These are phyloP conservation scores for Fusarium fracticaudum DNA, from an alignment of 2,329 filamentous ascomycete species.

Conservation along the genomic window DNA sequence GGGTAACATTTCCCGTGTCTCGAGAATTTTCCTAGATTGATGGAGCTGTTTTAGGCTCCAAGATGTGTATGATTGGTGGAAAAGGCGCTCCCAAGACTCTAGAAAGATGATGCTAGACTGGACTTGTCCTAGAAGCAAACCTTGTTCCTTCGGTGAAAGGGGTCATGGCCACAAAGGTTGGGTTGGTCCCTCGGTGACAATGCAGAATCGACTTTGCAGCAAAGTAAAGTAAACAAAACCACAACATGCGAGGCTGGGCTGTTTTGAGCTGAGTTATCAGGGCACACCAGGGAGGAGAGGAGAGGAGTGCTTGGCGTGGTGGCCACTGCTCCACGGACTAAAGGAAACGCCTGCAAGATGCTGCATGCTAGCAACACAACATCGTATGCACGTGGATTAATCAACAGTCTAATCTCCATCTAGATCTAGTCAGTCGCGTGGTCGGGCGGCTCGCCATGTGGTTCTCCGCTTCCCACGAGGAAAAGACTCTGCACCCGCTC, in stretches of 20 bases:
- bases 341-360: neutral
- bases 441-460: conserved; percentile 24
- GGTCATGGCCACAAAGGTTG: neutral
- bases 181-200: neutral
- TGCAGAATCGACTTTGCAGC: neutral
- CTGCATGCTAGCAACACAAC: neutral
- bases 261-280: conserved; percentile 14
- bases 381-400: conserved; percentile 15
- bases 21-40: neutral
- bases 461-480: conserved; percentile 23
- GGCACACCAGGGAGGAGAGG: neutral
- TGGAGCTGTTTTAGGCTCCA: neutral
- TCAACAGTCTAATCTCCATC: conserved; percentile 13
- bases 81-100: neutral
- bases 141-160: conserved; percentile 3
- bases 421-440: conserved; percentile 29
- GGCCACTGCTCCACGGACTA: neutral
- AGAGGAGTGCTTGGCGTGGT: neutral
- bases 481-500: neutral
- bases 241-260: conserved; percentile 1
- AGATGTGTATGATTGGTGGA: neutral
- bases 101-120: conserved; percentile 1
- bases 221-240: neutral
- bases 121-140: conserved; percentile 9
- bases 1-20: conserved; percentile 3